These are phyloP conservation scores for Talaromyces liani DNA, from an alignment of 495 filamentous ascomycete genomes.

Conservation along the genomic window DNA sequence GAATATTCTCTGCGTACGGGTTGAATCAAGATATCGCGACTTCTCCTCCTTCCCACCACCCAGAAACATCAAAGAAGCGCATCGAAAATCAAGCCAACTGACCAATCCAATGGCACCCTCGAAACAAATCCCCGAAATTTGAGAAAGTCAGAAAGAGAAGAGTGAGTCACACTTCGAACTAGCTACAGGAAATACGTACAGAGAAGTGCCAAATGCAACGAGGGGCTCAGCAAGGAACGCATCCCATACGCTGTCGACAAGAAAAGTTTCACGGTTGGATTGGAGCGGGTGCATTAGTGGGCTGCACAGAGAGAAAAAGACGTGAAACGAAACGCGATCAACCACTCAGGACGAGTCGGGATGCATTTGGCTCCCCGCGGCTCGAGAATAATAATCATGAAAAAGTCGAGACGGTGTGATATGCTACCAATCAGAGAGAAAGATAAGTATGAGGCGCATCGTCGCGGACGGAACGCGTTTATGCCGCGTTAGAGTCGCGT, in stretches of 20 bases:
- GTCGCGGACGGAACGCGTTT: background rate
- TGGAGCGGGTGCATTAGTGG: background rate
- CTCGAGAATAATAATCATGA: too few relatives aligned
- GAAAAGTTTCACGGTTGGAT: background rate
- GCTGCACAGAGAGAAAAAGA: background rate
- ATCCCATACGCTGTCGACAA: background rate
- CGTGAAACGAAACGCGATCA: background rate
- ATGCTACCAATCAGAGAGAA: background rate
- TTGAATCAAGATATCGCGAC: background rate
- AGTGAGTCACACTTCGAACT: background rate
- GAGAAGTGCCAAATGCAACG: background rate
- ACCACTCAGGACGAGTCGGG: background rate
- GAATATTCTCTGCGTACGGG: background rate
- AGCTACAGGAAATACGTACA: too few relatives aligned
- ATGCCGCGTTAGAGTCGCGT: background rate
- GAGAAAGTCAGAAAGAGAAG: background rate
- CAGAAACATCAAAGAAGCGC: background rate
- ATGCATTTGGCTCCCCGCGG: too few relatives aligned
- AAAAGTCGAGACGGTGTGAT: background rate
- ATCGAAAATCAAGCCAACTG: background rate
- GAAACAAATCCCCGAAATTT: background rate
- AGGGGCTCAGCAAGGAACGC: background rate
- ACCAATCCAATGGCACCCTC: background rate
- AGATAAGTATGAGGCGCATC: background rate
- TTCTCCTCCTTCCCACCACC: background rate